These are phyloP conservation scores for Leptomonas seymouri DNA, from an alignment of 208 protist species.

Conservation along the genomic window DNA sequence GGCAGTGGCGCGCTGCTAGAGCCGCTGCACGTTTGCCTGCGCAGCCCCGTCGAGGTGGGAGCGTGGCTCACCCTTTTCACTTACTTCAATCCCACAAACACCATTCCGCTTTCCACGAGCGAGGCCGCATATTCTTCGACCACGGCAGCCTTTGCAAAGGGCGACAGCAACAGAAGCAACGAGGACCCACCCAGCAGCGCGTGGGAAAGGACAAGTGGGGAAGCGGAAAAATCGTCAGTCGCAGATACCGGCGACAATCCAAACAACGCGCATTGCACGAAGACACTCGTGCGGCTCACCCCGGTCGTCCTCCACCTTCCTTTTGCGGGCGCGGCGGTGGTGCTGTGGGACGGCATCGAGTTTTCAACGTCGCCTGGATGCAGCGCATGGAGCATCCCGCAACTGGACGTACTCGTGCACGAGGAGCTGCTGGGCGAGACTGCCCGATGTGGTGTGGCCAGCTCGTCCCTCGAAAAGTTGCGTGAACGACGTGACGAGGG, in stretches of 20 bases:
- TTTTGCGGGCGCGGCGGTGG: conserved; percentile 36
- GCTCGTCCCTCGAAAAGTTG: conserved; percentile 5
- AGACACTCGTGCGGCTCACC: conserved; percentile 34
- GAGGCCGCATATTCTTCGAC: not conserved
- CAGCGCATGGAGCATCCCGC: conserved; percentile 24
- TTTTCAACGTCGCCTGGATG: conserved; percentile 25
- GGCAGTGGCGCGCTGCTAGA: conserved; percentile 17
- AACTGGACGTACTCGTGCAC: conserved; percentile 31
- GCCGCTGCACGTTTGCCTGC: conserved; percentile 21
- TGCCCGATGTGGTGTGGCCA: not conserved
- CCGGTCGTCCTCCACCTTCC: conserved; percentile 44
- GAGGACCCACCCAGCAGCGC: too few relatives aligned
- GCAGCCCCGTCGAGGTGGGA: conserved; percentile 35
- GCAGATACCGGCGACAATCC: not conserved
- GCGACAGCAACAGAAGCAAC: not conserved
- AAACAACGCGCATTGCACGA: conserved; percentile 21
- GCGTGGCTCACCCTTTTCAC: conserved; percentile 55
- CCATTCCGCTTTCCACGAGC: conserved; percentile 20
- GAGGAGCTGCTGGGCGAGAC: conserved; percentile 16
- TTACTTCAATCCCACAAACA: conserved; percentile 38
- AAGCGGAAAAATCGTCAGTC: not conserved
- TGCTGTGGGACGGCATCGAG: conserved; percentile 50
- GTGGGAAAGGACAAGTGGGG: not conserved
- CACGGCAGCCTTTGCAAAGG: not conserved
- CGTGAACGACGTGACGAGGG: conserved; percentile 19